Percentiles rank a stretch among this genome's conserved stretches.
Evolutionary conservation across 441 rosid species (phyloP).

Genomic region (Aquilaria agallochum): DNA sequence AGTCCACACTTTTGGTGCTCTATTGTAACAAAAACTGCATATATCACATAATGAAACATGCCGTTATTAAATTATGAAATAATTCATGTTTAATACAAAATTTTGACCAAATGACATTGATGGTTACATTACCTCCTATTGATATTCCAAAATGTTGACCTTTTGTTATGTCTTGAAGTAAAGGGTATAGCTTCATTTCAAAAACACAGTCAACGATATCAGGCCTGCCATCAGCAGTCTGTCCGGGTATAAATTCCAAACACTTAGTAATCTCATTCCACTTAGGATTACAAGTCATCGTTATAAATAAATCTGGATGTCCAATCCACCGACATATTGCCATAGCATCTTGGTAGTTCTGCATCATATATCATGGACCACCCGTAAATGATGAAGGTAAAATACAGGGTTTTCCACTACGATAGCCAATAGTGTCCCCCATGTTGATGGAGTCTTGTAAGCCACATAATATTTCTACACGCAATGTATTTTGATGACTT

Average conservation of each 20-base stretch:
- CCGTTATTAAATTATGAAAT: too few species aligned
- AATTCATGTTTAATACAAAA: too few species aligned
- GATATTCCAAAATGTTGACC: not conserved
- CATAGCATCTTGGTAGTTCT: slow-evolving; percentile 7
- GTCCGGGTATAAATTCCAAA: not conserved
- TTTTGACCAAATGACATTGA: too few species aligned
- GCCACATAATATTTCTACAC: not conserved
- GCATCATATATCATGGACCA: not conserved
- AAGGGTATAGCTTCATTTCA: not conserved
- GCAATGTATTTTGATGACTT: not conserved
- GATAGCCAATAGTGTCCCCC: not conserved
- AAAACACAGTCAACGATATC: slow-evolving; percentile 4
- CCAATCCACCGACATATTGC: not conserved
- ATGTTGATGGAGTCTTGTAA: not conserved
- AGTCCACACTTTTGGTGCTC: slow-evolving; percentile 11
- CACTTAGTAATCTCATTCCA: not conserved
- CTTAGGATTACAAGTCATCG: not conserved
- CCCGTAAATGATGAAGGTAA: not conserved
- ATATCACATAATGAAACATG: too few species aligned
- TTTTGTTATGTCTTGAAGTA: not conserved
- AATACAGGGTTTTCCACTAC: not conserved
- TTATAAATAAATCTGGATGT: not conserved
- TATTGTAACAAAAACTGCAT: not conserved
- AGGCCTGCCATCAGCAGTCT: not conserved
- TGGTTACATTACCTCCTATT: not conserved